phyloP scores from a whole-genome alignment of 2,329 filamentous ascomycete genomes.

The Xylaria sp. region DNA sequence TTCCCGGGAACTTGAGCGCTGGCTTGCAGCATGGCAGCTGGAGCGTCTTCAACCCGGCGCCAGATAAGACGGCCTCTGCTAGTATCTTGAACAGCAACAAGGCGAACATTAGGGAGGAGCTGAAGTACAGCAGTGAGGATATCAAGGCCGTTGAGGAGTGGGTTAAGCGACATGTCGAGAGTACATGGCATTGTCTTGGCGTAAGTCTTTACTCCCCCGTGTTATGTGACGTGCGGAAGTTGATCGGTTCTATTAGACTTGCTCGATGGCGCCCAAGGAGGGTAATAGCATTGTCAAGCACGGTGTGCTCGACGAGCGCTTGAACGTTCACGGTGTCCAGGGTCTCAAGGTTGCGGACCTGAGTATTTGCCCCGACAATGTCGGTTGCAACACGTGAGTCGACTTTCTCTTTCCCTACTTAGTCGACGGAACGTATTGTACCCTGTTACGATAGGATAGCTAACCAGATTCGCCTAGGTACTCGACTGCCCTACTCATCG shows the following conservation, averaged over 20 bases:
- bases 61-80: constrained; percentile 60
- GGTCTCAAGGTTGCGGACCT: constrained; percentile 81
- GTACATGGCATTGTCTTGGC: constrained; percentile 74
- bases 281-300: constrained; percentile 85
- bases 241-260: constrained; percentile 58
- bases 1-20: constrained; percentile 75
- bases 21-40: constrained; percentile 80
- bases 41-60: constrained; percentile 67
- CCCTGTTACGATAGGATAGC: background rate
- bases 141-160: constrained; percentile 74
- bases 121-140: constrained; percentile 72
- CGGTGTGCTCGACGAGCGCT: constrained; percentile 78
- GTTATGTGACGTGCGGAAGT: background rate
- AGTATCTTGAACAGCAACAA: constrained; percentile 70
- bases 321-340: constrained; percentile 81
- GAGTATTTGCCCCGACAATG: constrained; percentile 81
- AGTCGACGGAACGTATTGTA: background rate
- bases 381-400: constrained; percentile 72
- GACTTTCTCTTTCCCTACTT: background rate
- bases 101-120: constrained; percentile 67
- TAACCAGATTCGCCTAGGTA: constrained; percentile 54
- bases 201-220: constrained; percentile 49
- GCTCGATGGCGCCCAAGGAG: constrained; percentile 79
- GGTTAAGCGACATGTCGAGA: constrained; percentile 78
- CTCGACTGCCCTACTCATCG: constrained; percentile 77